Base-by-base conservation (phyloP, 2,329 filamentous ascomycete species). In the Diaporthe batatas region DNA sequence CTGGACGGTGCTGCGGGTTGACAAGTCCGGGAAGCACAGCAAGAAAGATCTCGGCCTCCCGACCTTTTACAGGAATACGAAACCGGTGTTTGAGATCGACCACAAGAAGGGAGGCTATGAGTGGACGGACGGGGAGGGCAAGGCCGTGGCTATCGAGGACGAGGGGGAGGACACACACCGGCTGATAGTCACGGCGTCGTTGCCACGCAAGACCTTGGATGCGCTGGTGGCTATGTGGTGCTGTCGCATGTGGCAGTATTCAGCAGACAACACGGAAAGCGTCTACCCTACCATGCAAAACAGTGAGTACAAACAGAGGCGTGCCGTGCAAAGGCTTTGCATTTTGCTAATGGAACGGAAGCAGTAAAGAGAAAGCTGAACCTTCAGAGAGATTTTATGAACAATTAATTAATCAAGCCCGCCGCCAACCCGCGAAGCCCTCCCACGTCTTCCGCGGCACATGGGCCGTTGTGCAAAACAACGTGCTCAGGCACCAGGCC, bases 191-290 rank as follows among this genome's bases (percentile, higher is more conserved):
- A 75, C 68, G 54, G 73, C 68, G 3, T 72, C 47, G 21, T 44
- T 75, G 11, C 72, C 64, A 7, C 54, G 72, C 18, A 57, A 72
- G 34, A 72, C 55, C 2, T 12, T 75, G 21, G 73, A 75, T 14
- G 72, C 67, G 14, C 72, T 75, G 34, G 73, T 74, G 51, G 72
- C 73, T 10, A n/a, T 75, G 72, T 74, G 73, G 73, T 74, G 59
- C 49, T 74, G 72, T 39, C 68, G 72, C 8, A 25, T 75, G 53
- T 75, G 72, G 72, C 68, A 74, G 64, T 57, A 67, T n/a, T 75
- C 72, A 18, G 73, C 68, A 25, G 59, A 74, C 21, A 57, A 72
- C 39, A 53, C 42, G 6, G 34, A 62, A 16, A 7, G 10, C 6
- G 36, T 70, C 10, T 34, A 72, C 34, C 18, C 49, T 2, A 49